Conservation (phyloP, 345 rosid species). For the Lumnitzera racemosa region DNA sequence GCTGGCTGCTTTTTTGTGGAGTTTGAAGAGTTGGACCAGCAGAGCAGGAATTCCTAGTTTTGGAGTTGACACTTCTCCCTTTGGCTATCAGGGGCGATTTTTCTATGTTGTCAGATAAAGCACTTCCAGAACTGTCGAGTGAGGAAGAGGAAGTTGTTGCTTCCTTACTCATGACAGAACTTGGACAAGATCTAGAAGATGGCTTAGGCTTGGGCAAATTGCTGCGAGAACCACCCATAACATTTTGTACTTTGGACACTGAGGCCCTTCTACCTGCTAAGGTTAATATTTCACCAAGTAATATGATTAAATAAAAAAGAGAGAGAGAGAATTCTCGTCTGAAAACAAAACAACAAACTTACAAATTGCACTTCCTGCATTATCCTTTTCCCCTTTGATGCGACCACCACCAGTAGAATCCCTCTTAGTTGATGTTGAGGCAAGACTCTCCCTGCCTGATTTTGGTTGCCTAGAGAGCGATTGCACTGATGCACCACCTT, state of each 20-base stretch:
- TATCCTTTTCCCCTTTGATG: constrained; percentile 44
- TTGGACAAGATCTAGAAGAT: constrained; percentile 32
- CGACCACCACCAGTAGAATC: constrained; percentile 42
- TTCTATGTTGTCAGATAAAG: constrained; percentile 34
- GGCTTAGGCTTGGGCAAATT: constrained; percentile 34
- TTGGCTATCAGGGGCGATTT: constrained; percentile 28
- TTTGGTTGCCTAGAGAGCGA: constrained; percentile 45
- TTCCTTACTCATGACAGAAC: constrained; percentile 46
- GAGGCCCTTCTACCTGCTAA: constrained; percentile 46
- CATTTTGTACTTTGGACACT: constrained; percentile 20
- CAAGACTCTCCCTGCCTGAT: constrained; percentile 22
- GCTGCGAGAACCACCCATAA: constrained; percentile 26
- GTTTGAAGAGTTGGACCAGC: constrained; percentile 25
- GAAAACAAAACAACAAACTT: constrained; percentile 3
- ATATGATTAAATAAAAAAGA: constrained; percentile 3
- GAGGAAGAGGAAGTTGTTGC: constrained; percentile 57
- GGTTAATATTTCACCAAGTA: constrained; percentile 1
- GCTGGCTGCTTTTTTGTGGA: constrained; percentile 28
- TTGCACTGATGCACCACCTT: constrained; percentile 25
- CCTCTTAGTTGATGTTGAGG: constrained; percentile 42
- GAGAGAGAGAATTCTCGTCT: constrained; percentile 5
- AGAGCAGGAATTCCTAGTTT: constrained; percentile 23
- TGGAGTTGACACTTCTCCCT: constrained; percentile 29
- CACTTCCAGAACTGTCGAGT: constrained; percentile 53
- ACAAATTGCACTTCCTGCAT: constrained; percentile 28